Base-by-base conservation (phyloP, 2,329 filamentous ascomycete species). In the Fusarium dlaminii region DNA sequence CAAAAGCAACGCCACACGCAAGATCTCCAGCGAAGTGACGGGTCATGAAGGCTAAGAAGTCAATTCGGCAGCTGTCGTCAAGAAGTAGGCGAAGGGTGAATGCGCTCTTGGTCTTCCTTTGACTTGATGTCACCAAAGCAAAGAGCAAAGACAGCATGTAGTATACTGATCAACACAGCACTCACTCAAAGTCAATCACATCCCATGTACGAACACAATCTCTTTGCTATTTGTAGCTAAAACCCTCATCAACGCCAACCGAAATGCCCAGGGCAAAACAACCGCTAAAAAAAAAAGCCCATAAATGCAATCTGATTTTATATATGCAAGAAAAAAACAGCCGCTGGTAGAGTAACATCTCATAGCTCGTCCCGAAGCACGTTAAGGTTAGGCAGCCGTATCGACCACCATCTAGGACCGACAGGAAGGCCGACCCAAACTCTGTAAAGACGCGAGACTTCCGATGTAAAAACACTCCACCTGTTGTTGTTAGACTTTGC, bases 391-490 rank as follows among this genome's bases (percentile, higher is more conserved):
- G 86, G 86, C 20, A 85, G 77, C 63, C 81, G 82, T 29, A 89
- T 80, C 52, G 76, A 81, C 86, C 88, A 90, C 45, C 78, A 82
- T 63, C 88, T 82, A 2, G 85, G 86, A 9, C 77, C 79, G 22
- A 89, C 84, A 4, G 88, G 88, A 52, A 90, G 80, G 22, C 88
- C 88, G 24, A 90, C 80, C 75, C 86, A 90, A 69, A 80, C 84
- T 67, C 87, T 85, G 81, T 84, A 88, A 12, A 87, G 74, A 8
- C 88, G 85, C 22, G 78, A 69, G 7, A 84, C 57, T 75, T 90
- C 88, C 0, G 83, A 82, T 8, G 80, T 75, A n/a, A 85, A 20
- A 36, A 90, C 84, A 18, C 82, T 58, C 75, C 80, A 87, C 2
- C 86, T 87, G 63, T 10, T 46, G 14, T 27, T n/a, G 15, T 68